A percentile compares a stretch with the other conserved stretches of the same genome.
Evolutionary conservation across 345 rosid genomes (phyloP).

Genomic region (Noccaea caerulescens): DNA sequence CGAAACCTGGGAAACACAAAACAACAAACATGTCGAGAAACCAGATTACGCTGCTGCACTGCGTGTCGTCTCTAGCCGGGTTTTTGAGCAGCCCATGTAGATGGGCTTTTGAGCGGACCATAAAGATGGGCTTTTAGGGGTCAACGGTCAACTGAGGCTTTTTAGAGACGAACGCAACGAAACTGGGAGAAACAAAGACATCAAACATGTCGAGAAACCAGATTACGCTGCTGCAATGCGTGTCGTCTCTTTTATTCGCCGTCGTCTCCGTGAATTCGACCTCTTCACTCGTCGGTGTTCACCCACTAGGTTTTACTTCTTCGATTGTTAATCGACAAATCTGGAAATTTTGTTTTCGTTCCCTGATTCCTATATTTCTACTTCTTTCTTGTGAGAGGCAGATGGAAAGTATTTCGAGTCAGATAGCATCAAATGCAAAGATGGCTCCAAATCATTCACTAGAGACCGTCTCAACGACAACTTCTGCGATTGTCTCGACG

Average conservation of each 20-base stretch:
- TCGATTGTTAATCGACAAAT: conserved; percentile 7
- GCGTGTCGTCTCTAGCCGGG: conserved; percentile 22
- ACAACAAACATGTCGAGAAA: conserved; percentile 39
- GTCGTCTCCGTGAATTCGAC: conserved; percentile 41
- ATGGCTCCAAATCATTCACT: conserved; percentile 73
- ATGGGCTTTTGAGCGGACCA: too few species aligned
- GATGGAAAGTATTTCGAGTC: conserved; percentile 73
- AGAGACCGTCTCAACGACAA: conserved; percentile 86
- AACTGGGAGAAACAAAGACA: conserved; percentile 20
- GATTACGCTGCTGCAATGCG: conserved; percentile 19
- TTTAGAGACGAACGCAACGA: conserved; percentile 11
- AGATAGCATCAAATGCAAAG: conserved; percentile 79
- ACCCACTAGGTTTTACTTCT: conserved; percentile 61
- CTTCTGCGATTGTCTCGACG: conserved; percentile 92
- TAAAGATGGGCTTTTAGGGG: background rate
- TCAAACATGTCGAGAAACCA: conserved; percentile 35
- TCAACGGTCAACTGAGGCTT: conserved; percentile 21
- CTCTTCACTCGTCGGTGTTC: conserved; percentile 58
- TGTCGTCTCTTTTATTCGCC: conserved; percentile 35
- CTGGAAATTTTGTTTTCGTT: background rate
- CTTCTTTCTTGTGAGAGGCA: conserved; percentile 40
- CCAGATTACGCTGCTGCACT: conserved; percentile 3
- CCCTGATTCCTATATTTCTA: background rate
- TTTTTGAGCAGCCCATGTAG: too few species aligned
- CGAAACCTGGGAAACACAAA: conserved; percentile 14